Evolutionary conservation across 23 red algal genomes (phyloP).

Genomic region (Gracilariopsis chorda): DNA sequence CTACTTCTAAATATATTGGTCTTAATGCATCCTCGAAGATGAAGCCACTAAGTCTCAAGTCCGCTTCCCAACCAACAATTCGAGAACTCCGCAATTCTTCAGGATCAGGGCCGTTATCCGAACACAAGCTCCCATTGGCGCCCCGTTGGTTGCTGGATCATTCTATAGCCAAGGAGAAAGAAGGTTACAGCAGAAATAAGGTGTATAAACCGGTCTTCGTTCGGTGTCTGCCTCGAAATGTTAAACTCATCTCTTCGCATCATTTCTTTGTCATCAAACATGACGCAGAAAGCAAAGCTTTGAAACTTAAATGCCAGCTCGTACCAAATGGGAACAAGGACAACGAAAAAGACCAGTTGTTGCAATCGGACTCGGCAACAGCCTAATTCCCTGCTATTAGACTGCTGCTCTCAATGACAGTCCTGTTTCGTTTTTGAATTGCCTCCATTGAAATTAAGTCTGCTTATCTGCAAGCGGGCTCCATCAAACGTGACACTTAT

Average conservation of each 20-base stretch:
- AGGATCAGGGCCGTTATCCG: background rate
- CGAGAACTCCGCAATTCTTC: background rate
- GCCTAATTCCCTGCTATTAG: slow-evolving; percentile 36
- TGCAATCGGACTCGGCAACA: slow-evolving; percentile 23
- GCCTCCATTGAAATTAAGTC: background rate
- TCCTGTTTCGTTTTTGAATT: background rate
- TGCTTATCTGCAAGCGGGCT: background rate
- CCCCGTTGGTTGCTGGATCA: slow-evolving; percentile 12
- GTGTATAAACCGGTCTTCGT: background rate
- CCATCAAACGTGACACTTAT: background rate
- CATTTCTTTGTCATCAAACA: slow-evolving; percentile 44
- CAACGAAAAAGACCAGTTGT: background rate
- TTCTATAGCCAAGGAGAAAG: slow-evolving; percentile 17
- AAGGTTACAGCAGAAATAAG: background rate
- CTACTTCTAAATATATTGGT: background rate
- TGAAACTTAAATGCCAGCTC: slow-evolving; percentile 16
- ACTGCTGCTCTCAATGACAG: background rate
- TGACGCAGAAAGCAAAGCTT: background rate
- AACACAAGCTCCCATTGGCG: background rate
- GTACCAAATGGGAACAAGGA: slow-evolving; percentile 28
- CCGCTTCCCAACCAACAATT: background rate
- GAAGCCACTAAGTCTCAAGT: background rate
- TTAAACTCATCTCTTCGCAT: slow-evolving; percentile 4
- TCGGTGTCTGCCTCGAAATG: background rate
- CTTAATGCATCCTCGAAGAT: background rate